Evolutionary conservation across 148 eudicot genomes (phyloP).

Genomic region (Rhododendron ferrugineum): DNA sequence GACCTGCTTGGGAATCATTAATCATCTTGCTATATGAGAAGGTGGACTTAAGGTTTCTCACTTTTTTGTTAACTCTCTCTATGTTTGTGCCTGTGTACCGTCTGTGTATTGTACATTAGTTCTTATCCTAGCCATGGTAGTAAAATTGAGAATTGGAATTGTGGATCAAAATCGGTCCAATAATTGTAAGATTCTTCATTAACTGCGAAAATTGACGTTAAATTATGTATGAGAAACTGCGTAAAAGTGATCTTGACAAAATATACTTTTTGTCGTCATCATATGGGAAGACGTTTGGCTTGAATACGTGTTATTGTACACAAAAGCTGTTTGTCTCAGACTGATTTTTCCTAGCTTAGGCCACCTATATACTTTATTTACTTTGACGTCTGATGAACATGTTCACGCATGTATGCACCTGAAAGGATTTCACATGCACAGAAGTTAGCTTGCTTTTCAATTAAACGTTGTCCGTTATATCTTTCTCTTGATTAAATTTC

Average conservation of each 20-base stretch:
- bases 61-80: not conserved
- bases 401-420: not conserved
- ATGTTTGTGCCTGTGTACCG: not conserved
- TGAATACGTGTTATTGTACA: not conserved
- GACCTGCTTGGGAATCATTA: not conserved
- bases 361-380: not conserved
- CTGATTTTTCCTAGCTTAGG: not conserved
- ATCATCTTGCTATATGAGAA: not conserved
- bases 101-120: not conserved
- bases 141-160: not conserved
- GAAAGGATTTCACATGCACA: constrained; percentile 1
- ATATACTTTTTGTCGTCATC: not conserved
- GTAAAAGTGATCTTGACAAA: not conserved
- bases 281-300: not conserved
- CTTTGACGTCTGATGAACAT: not conserved
- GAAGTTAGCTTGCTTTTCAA: not conserved
- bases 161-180: not conserved
- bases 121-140: not conserved
- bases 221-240: not conserved
- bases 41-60: not conserved
- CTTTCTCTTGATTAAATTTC: not conserved
- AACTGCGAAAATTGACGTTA: not conserved
- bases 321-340: not conserved
- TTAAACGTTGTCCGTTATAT: not conserved
- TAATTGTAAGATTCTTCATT: not conserved